phyloP scores from a whole-genome alignment of 2,329 filamentous ascomycete genomes.

The Colletotrichum agaves region DNA sequence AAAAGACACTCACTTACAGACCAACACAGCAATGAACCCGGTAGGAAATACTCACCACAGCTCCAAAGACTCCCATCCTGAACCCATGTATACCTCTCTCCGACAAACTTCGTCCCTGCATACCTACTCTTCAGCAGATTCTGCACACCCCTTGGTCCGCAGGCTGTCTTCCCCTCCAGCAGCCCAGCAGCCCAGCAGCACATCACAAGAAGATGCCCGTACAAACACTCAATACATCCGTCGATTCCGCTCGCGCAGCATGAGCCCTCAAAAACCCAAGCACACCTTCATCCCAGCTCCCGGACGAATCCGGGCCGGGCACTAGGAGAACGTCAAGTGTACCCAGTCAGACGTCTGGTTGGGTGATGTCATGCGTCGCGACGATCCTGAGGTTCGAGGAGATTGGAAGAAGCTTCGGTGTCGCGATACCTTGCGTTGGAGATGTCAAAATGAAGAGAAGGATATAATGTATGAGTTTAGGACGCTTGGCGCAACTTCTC shows the following conservation, averaged over 20 bases:
- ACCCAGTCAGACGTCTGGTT: slow-evolving; percentile 60
- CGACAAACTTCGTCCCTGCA: slow-evolving; percentile 54
- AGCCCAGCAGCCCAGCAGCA: slow-evolving; percentile 59
- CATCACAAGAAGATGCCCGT: slow-evolving; percentile 61
- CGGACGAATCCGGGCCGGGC: slow-evolving; percentile 59
- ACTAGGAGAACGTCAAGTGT: slow-evolving; percentile 62
- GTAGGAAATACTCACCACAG: slow-evolving; percentile 53
- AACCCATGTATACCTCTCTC: slow-evolving; percentile 60
- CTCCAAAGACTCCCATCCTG: slow-evolving; percentile 66
- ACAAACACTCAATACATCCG: slow-evolving; percentile 63
- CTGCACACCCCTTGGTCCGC: slow-evolving; percentile 59
- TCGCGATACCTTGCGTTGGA: too few species aligned
- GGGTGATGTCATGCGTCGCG: slow-evolving; percentile 56
- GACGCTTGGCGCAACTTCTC: slow-evolving; percentile 55
- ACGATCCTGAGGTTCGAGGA: slow-evolving; percentile 53
- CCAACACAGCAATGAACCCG: not conserved
- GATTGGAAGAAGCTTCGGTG: slow-evolving; percentile 46
- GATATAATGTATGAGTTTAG: slow-evolving; percentile 59
- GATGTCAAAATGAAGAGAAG: slow-evolving; percentile 28
- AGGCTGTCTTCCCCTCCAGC: slow-evolving; percentile 55
- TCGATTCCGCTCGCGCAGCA: slow-evolving; percentile 45
- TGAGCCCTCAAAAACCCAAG: slow-evolving; percentile 58
- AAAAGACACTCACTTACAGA: not conserved
- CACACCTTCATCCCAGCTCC: slow-evolving; percentile 46
- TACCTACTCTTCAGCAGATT: slow-evolving; percentile 50